Evolutionary conservation across 2,329 filamentous ascomycete genomes (phyloP), one percentile per base, ranked within the genome.

Genomic region (Aspergillus transmontanensis): DNA sequence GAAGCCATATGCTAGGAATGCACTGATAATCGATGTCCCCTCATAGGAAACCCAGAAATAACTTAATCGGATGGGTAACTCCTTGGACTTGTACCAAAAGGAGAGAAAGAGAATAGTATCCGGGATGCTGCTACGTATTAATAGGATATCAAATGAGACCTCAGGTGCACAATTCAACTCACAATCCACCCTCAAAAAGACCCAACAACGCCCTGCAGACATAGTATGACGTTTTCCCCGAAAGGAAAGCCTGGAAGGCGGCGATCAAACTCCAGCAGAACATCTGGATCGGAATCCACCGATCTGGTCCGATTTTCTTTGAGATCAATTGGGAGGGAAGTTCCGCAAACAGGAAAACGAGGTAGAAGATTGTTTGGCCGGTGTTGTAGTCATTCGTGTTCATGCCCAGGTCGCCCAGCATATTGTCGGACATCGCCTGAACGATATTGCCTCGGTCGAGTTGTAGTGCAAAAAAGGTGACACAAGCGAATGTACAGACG

Each of bases 51-150:
- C 87, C 90, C 90, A 93, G 78, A 93, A 93, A 70, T 83, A 86
- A 68, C 86, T 86, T 21, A 93, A 78, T 1, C 91, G 85, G 12
- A 85, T 83, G 0, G 90, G 89, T 0, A 94, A 80, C 73, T 93
- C 91, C 58, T 83, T 83, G 0, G 86, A 86, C 53, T 87, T 93
- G 78, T 93, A 94, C 76, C 90, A 94, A 75, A 93, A 93, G 4
- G 86, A 89, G 6, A 92, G 80, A 75, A 89, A 93, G 0, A 81
- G 70, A 16, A 81, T 79, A 0, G 77, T 79, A 23, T 81, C 79
- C 3, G 79, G 78, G 51, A 81, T 81, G 62, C 76, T 79, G 43
- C 7, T 19, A 48, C 11, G 9, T 21, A 50, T 68, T 55, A 72
- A 57, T 16, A 28, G 16, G 6, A 43, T 21, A 7, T 9, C n/a